Evolutionary conservation across 352 stramenopile species (phyloP), one percentile per base, ranked within the genome.

Genomic region (Plasmopara muralis): DNA sequence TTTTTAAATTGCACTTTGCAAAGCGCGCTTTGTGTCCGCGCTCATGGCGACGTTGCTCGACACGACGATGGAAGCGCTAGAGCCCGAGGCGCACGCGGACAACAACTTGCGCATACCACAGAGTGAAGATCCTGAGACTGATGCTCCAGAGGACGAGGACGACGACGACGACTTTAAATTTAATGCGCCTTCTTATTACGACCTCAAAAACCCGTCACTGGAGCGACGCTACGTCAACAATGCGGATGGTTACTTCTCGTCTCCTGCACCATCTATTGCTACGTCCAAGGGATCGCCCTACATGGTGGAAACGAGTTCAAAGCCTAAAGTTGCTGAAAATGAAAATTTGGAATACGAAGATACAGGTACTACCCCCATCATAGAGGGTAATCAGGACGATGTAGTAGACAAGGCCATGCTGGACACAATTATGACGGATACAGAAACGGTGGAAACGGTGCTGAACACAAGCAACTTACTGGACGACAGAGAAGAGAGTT

Each of bases 221-320:
- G 83, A 93, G 64, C 69, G 53, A 38, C 71, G 60, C 50, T 93
- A 93, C 59, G 77, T 93, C 31, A 90, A 90, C 67, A 90, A 93
- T 47, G 79, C 83, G 9, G 83, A 93, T 51, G 83, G 79, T 7
- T 93, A 93, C 56, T 93, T 93, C 42, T 83, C 70, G 16, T 68
- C 66, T 8, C 59, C 60, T 5, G 43, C 47, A 34, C 63, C 57
- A 8, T 62, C 66, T 13, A 16, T 42, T 9, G 37, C 38, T 13
- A 63, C 53, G 35, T 65, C 57, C 20, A 41, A 42, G 15, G 20
- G 18, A 0, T 67, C 55, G 0, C 56, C 51, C 10, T 50, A 52
- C 25, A 40, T 28, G 20, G 28, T 14, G n/a, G 41, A 57, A 13
- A 57, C 43, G 31, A 60, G 5, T 44, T 51, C 51, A 14, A 40